Base-by-base conservation (phyloP, 2,329 filamentous ascomycete species). In the Emydomyces testavorans region DNA sequence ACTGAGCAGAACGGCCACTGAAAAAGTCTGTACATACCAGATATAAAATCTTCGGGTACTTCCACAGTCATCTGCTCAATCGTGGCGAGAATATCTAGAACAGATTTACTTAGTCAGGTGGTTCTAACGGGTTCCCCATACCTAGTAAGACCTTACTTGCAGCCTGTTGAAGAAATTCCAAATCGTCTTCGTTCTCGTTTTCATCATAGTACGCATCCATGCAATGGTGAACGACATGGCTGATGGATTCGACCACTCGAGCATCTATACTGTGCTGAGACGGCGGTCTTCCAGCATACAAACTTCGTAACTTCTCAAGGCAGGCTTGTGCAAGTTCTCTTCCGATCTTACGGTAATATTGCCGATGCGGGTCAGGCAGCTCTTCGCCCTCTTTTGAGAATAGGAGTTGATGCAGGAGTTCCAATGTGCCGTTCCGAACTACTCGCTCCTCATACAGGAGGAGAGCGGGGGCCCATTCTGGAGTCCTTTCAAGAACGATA, bases 381-480 rank as follows among this genome's bases (percentile, higher is more conserved):
- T 63, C 61, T 31, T 62, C 60, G 28, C 54, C 51, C 36, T 63
- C 61, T 35, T 57, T 62, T 36, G 57, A 58, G 52, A 74, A 72
- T 15, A 75, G 52, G 20, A 71, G 58, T 16, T 61, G 57, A 28
- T 64, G 63, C 31, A 74, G 52, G 42, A 73, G 57, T 10, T 68
- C 65, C 39, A 70, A 60, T 0, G 73, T 72, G 36, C 62, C 64
- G 28, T 61, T 59, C 28, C 74, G 66, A 20, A 77, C 68, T 2
- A 56, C 52, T 24, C 58, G 60, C 36, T 76, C 73, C 6, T 64
- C 67, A 52, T 73, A 72, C n/a, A 73, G 67, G 18, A 78, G 67
- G 11, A 78, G 59, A 1, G 67, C 65, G 6, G 75, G 75, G 3
- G 65, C 72, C 72, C 74, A 78, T 34, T 67, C 61, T 1, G 64